phyloP scores from a whole-genome alignment of 352 stramenopile species.

The Globisporangium splendens region DNA sequence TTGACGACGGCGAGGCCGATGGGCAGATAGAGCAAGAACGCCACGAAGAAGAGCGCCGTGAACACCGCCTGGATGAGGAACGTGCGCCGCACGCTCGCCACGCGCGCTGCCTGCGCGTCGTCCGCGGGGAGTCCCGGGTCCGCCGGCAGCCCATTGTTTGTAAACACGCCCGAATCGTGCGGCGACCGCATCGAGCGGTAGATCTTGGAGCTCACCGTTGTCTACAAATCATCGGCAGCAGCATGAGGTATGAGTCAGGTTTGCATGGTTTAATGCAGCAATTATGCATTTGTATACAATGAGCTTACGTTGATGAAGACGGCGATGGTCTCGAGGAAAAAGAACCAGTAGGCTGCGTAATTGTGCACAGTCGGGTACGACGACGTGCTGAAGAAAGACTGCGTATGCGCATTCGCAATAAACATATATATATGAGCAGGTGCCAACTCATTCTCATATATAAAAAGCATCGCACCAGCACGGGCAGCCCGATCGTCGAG shows the following conservation, averaged over 20 bases:
- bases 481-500: constrained; percentile 48
- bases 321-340: constrained; percentile 54
- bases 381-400: constrained; percentile 63
- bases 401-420: not conserved
- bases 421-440: too few species aligned
- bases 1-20: constrained; percentile 49
- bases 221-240: constrained; percentile 13
- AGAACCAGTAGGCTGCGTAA: constrained; percentile 62
- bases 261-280: too few species aligned
- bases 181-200: constrained; percentile 14
- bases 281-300: too few species aligned
- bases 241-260: not conserved
- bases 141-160: too few species aligned
- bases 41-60: constrained; percentile 50
- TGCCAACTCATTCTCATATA: not conserved
- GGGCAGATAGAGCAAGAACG: constrained; percentile 69
- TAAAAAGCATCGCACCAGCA: constrained; percentile 23
- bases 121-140: not conserved
- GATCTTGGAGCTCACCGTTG: constrained; percentile 28
- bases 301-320: constrained; percentile 52
- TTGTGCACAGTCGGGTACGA: constrained; percentile 57
- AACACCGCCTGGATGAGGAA: constrained; percentile 35
- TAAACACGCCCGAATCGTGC: constrained; percentile 3
- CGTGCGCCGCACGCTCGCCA: constrained; percentile 29
- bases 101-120: constrained; percentile 13